Evolutionary conservation across 495 filamentous ascomycete species (phyloP).

Genomic region (Penicillium mononematosum): DNA sequence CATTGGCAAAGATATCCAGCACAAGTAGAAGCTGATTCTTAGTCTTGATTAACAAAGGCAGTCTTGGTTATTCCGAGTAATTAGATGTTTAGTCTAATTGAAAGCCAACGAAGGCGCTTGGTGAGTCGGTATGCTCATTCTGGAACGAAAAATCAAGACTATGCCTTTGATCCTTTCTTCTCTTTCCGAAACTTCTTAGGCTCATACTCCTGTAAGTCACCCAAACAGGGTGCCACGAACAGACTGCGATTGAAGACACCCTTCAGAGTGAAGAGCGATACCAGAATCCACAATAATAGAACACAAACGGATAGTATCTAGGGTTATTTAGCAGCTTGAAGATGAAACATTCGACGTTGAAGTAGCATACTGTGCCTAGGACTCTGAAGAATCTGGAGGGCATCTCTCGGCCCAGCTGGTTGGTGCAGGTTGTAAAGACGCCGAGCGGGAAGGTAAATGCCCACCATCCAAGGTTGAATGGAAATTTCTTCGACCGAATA

Average conservation of each 20-base stretch:
- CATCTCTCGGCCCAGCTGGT: slow-evolving; percentile 42
- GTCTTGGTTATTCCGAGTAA: too few relatives aligned
- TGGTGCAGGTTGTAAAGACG: slow-evolving; percentile 46
- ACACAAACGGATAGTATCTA: background rate
- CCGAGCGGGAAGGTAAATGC: slow-evolving; percentile 55
- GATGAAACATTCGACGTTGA: background rate
- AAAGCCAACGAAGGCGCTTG: background rate
- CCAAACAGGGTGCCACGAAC: background rate
- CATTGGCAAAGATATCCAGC: too few relatives aligned
- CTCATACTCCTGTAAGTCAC: background rate
- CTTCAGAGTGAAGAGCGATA: background rate
- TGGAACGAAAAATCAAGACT: background rate
- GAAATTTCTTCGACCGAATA: slow-evolving; percentile 35
- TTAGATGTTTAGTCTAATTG: background rate
- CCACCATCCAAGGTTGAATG: slow-evolving; percentile 63
- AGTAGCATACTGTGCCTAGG: slow-evolving; percentile 33
- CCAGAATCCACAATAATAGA: background rate
- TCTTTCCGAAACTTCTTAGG: background rate
- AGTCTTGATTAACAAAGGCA: too few relatives aligned
- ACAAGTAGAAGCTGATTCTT: too few relatives aligned
- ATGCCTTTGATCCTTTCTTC: background rate
- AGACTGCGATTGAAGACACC: background rate
- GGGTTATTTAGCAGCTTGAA: background rate
- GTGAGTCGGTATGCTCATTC: background rate
- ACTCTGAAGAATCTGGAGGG: slow-evolving; percentile 46